Base-by-base conservation (phyloP, 1,284 basidiomycete species). In the Mycosarcoma maydis region DNA sequence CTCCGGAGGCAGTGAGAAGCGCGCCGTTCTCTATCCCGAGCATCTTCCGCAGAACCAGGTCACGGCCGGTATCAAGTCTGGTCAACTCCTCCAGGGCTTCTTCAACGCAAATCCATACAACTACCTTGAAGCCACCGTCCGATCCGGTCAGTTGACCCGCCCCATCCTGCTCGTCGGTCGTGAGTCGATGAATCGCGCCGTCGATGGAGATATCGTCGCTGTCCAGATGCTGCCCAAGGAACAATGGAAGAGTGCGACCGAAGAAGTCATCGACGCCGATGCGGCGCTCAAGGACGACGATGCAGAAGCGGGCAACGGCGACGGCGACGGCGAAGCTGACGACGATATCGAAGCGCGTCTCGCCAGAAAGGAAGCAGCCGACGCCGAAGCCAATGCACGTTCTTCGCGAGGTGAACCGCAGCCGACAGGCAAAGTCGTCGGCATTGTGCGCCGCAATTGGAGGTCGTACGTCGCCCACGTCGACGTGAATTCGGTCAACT, bases 71-170 rank as follows among this genome's bases (percentile, higher is more conserved):
- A 85, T 98, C 50, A 94, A 93, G 81, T 87, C 88, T 9, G 92
- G 92, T 0, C 85, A 90, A 45, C 87, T 94, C 10, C 87, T 93
- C 73, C 91, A 95, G 83, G 96, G 96, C 0, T 90, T 94, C 80
- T 99, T 97, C 85, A 94, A 92, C 77, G 92, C 94, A 5, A 97
- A 92, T 76, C 88, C 90, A 61, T 98, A 92, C 85, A 98, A 98
- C 82, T 98, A 95, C 78, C 86, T 98, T 37, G 58, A 92, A 89
- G 95, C 92, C 2, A 91, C 86, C 40, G 94, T 98, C 16, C 86
- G 87, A 5, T 89, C 90, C 0, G 87, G 88, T 1, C 86, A 86
- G 0, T 90, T 91, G 69, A 84, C 85, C 16, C 92, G 91, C 75
- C 90, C 92, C 0, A 86, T 98, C 10, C 85, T 98, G 8, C 85